Percentiles rank a stretch among this genome's conserved stretches.
Conservation (phyloP, 1,284 basidiomycete species). For the Rhodotorula sp. region DNA sequence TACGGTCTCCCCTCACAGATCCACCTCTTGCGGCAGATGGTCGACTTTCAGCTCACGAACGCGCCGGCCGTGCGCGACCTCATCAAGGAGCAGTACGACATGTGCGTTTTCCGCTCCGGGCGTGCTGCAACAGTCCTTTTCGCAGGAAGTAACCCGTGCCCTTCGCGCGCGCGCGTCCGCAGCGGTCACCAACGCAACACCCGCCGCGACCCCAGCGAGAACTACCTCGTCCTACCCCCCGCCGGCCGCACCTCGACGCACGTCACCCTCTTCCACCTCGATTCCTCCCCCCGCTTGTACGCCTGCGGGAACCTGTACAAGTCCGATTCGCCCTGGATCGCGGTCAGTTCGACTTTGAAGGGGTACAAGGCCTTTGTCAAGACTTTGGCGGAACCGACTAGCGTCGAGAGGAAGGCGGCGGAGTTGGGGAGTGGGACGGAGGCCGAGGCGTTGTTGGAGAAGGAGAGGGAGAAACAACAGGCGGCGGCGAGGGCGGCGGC, state of each 20-base stretch:
- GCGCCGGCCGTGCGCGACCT: slow-evolving; percentile 4
- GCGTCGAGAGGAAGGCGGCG: slow-evolving; percentile 5
- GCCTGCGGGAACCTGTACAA: slow-evolving; percentile 18
- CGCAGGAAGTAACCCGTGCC: no score
- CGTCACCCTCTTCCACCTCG: slow-evolving; percentile 31
- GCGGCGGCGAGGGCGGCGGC: background rate
- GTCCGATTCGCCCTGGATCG: slow-evolving; percentile 11
- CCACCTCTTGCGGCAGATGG: slow-evolving; percentile 29
- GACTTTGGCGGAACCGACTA: slow-evolving; percentile 21
- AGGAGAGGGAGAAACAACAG: background rate
- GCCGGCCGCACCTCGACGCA: slow-evolving; percentile 21
- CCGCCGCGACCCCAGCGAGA: slow-evolving; percentile 24
- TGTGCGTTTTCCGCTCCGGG: no score
- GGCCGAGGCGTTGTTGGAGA: background rate
- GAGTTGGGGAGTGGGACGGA: background rate
- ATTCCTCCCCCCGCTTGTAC: slow-evolving; percentile 31
- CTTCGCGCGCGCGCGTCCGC: background rate
- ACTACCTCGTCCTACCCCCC: slow-evolving; percentile 31
- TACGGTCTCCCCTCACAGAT: slow-evolving; percentile 4
- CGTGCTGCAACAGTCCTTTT: no score
- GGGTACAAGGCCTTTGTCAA: slow-evolving; percentile 27
- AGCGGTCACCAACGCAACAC: slow-evolving; percentile 38
- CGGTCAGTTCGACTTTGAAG: slow-evolving; percentile 4
- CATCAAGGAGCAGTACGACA: slow-evolving; percentile 32
- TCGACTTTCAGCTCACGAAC: slow-evolving; percentile 28